Conservation (phyloP, 371 early-diverging fungal species). For the Cokeromyces recurvatus region DNA sequence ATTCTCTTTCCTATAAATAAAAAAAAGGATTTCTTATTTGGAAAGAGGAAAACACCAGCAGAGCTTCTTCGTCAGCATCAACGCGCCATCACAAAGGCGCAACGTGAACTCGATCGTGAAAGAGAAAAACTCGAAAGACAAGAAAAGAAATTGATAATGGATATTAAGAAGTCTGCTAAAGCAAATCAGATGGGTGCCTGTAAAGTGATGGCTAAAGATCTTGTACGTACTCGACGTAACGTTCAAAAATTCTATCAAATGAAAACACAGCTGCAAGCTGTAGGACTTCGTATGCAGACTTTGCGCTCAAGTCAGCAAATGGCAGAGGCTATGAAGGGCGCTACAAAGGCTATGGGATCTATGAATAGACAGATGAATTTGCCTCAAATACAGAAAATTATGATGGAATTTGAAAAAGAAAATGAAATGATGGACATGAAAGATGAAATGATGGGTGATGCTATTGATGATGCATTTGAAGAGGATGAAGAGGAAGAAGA, state of each 20-base stretch:
- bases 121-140: slow-evolving; percentile 84
- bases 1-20: too few species aligned
- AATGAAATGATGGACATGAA: slow-evolving; percentile 97
- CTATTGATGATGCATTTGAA: slow-evolving; percentile 93
- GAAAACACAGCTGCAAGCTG: slow-evolving; percentile 92
- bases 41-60: slow-evolving; percentile 75
- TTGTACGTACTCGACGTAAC: slow-evolving; percentile 90
- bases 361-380: slow-evolving; percentile 95
- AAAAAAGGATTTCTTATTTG: slow-evolving; percentile 71
- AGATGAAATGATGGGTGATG: slow-evolving; percentile 97
- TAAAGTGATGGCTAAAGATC: slow-evolving; percentile 96
- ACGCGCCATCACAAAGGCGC: slow-evolving; percentile 82
- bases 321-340: slow-evolving; percentile 95
- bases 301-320: slow-evolving; percentile 92
- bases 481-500: slow-evolving; percentile 92
- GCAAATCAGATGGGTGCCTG: slow-evolving; percentile 89
- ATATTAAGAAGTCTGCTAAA: slow-evolving; percentile 91
- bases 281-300: slow-evolving; percentile 89
- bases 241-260: slow-evolving; percentile 95
- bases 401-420: slow-evolving; percentile 97
- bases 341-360: slow-evolving; percentile 92
- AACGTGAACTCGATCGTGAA: slow-evolving; percentile 93
- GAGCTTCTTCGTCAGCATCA: slow-evolving; percentile 91
- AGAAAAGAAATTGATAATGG: slow-evolving; percentile 91
- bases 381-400: slow-evolving; percentile 89